Evolutionary conservation across 2,329 filamentous ascomycete species (phyloP).

Genomic region (Thelonectria rubi): DNA sequence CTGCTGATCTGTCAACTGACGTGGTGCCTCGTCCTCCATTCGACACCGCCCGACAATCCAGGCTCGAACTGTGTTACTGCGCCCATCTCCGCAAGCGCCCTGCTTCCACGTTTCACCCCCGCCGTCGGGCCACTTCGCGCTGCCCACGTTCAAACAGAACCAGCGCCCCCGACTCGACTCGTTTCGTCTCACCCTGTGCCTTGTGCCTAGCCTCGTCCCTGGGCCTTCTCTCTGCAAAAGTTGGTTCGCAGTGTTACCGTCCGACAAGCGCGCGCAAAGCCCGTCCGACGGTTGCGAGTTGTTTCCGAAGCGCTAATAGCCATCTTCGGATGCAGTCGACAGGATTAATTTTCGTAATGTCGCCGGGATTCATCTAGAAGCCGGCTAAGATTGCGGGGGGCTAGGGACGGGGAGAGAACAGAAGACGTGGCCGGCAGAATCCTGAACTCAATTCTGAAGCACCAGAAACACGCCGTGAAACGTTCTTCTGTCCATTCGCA

Average conservation of each 20-base stretch:
- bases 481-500: too few species aligned
- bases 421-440: too few species aligned
- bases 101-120: slow-evolving; percentile 10
- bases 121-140: not conserved
- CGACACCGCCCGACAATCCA: not conserved
- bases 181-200: slow-evolving; percentile 19
- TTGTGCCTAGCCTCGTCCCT: slow-evolving; percentile 7
- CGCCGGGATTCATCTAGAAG: too few species aligned
- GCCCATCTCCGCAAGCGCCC: slow-evolving; percentile 4
- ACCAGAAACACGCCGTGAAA: too few species aligned
- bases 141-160: slow-evolving; percentile 12
- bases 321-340: too few species aligned
- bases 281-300: not conserved
- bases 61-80: not conserved
- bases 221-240: not conserved
- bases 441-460: too few species aligned
- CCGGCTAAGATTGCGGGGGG: too few species aligned
- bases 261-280: not conserved
- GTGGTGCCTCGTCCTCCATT: not conserved
- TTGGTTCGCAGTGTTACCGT: not conserved
- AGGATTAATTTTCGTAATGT: too few species aligned
- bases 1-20: not conserved
- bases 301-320: too few species aligned
- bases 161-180: slow-evolving; percentile 8
- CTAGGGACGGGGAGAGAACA: too few species aligned